Evolutionary conservation across 2,329 filamentous ascomycete genomes (phyloP).

Genomic region (Neobulgaria alba): DNA sequence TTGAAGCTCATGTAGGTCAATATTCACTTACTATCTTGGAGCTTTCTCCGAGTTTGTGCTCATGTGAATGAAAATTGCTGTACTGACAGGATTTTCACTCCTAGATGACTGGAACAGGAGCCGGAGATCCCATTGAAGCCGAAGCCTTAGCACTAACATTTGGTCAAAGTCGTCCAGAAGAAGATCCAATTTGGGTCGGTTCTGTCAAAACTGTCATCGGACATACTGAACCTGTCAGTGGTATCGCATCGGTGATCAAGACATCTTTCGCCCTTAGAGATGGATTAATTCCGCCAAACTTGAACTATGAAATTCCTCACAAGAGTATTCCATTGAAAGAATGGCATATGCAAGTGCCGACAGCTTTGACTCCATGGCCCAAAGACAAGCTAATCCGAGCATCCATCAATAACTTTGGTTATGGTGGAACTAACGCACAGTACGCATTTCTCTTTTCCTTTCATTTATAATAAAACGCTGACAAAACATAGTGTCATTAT

Average conservation of each 20-base stretch:
- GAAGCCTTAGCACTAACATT: conserved; percentile 19
- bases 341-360: conserved; percentile 23
- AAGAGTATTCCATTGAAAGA: conserved; percentile 28
- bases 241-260: conserved; percentile 35
- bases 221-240: conserved; percentile 32
- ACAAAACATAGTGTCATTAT: too few relatives aligned
- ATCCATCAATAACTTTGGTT: conserved; percentile 32
- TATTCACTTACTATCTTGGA: too few relatives aligned
- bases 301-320: conserved; percentile 33
- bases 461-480: too few relatives aligned
- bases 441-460: too few relatives aligned
- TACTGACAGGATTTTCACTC: too few relatives aligned
- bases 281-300: conserved; percentile 35
- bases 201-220: conserved; percentile 29
- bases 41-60: too few relatives aligned
- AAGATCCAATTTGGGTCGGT: conserved; percentile 20
- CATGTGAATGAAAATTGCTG: too few relatives aligned
- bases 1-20: conserved; percentile 2
- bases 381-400: conserved; percentile 36
- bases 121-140: conserved; percentile 18
- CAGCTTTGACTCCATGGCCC: conserved; percentile 16
- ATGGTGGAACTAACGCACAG: conserved; percentile 27
- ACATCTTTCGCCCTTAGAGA: conserved; percentile 35
- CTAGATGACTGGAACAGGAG: too few relatives aligned
- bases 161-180: conserved; percentile 10